Percentiles rank a stretch among this genome's conserved stretches.
These are phyloP conservation scores for Microbotryum intermedium DNA, from an alignment of 1,284 basidiomycete genomes.

Conservation along the genomic window DNA sequence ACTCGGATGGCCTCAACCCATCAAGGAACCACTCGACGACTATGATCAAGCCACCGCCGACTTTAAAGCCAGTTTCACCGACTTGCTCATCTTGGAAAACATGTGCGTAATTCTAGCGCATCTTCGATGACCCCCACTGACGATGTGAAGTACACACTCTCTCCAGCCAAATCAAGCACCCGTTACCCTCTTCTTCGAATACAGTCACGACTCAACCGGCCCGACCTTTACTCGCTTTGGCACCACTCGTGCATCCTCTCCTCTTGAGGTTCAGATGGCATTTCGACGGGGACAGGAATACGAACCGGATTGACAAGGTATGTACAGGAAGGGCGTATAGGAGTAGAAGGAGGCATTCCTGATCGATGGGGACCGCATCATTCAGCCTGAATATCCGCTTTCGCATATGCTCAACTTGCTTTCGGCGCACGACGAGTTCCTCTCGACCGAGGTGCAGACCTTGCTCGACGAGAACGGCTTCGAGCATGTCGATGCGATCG, in stretches of 20 bases:
- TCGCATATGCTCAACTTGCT: constrained; percentile 75
- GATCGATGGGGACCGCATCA: neutral
- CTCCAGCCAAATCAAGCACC: constrained; percentile 5
- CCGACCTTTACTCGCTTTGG: constrained; percentile 64
- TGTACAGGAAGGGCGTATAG: too few species aligned
- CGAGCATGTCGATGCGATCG: constrained; percentile 62
- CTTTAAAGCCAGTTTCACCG: constrained; percentile 66
- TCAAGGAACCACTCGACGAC: constrained; percentile 36
- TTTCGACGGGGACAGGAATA: constrained; percentile 76
- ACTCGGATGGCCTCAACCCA: constrained; percentile 68
- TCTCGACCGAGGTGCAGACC: constrained; percentile 65
- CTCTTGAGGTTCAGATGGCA: constrained; percentile 88
- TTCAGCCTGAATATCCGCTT: constrained; percentile 92
- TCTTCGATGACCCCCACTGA: neutral
- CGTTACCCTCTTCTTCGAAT: constrained; percentile 2
- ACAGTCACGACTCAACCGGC: constrained; percentile 13
- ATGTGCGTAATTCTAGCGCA: constrained; percentile 49
- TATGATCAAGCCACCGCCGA: constrained; percentile 50
- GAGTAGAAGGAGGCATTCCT: neutral
- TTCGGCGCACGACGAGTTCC: constrained; percentile 70
- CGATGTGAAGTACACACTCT: neutral
- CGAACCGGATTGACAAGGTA: constrained; percentile 89
- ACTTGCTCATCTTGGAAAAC: constrained; percentile 65
- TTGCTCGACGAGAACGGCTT: constrained; percentile 57
- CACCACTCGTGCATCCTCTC: constrained; percentile 76